These are phyloP conservation scores for Sungouiella blattae DNA, from an alignment of 805 yeast species.

Conservation along the genomic window DNA sequence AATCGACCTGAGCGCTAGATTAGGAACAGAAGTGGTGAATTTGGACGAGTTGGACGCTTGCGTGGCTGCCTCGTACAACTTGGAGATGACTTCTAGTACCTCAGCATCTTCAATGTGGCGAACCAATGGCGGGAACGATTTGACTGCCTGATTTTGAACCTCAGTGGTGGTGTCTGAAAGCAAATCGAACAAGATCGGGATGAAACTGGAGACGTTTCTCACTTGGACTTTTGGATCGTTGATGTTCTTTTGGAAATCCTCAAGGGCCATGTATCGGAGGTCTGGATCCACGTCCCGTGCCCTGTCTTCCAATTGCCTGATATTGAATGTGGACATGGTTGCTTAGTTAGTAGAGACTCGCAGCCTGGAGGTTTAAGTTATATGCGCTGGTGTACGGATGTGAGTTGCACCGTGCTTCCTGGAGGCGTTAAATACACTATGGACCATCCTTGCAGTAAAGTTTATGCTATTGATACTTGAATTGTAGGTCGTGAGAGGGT, in stretches of 20 bases:
- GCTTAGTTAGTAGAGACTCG: too few relatives aligned
- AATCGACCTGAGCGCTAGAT: conserved; percentile 49
- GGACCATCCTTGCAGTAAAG: too few relatives aligned
- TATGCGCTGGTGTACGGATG: conserved; percentile 3
- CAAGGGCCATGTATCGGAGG: conserved; percentile 79
- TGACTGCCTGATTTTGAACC: conserved; percentile 71
- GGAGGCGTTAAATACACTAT: too few relatives aligned
- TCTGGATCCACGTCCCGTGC: conserved; percentile 75
- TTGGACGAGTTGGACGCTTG: conserved; percentile 15
- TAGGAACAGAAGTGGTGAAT: conserved; percentile 48
- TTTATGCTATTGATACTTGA: too few relatives aligned
- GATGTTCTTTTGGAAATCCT: conserved; percentile 56
- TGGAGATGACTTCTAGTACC: conserved; percentile 24
- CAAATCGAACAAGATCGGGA: conserved; percentile 38
- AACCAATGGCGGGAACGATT: conserved; percentile 49
- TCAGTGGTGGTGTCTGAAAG: conserved; percentile 64
- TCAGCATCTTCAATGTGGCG: conserved; percentile 32
- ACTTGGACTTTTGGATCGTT: conserved; percentile 20
- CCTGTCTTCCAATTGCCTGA: conserved; percentile 34
- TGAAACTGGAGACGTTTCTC: conserved; percentile 29
- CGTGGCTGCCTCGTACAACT: conserved; percentile 23
- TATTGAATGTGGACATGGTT: conserved; percentile 18
- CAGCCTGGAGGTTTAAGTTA: not conserved
- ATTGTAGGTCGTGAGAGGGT: too few relatives aligned
- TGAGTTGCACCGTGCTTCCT: too few relatives aligned